These are phyloP conservation scores for Thuidium tamariscinum DNA, from an alignment of 225 moss, liverwort and hornwort species.

Conservation along the genomic window DNA sequence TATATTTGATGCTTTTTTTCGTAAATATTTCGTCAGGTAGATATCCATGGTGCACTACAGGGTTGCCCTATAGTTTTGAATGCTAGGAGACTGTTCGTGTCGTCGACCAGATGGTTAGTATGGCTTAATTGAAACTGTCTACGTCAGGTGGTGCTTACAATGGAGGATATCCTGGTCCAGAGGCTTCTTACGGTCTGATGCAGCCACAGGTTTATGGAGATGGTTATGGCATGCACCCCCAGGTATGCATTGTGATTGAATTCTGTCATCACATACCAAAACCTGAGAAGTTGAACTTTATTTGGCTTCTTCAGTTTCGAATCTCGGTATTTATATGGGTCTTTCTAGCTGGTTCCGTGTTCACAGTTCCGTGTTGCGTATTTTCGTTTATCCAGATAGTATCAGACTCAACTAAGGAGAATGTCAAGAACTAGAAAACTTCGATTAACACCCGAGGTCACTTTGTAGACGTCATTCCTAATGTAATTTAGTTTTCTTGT, in stretches of 20 bases:
- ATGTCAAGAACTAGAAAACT: neutral
- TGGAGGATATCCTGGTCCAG: slow-evolving; percentile 42
- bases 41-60: neutral
- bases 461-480: neutral
- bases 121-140: neutral
- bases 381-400: neutral
- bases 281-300: neutral
- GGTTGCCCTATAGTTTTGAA: neutral
- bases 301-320: neutral
- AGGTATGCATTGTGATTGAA: slow-evolving; percentile 20
- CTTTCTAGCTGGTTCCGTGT: neutral
- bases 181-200: slow-evolving; percentile 37
- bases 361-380: neutral
- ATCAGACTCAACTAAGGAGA: neutral
- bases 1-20: neutral
- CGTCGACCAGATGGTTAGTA: neutral
- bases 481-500: neutral
- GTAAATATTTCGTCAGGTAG: neutral
- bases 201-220: slow-evolving; percentile 46
- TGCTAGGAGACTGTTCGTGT: neutral
- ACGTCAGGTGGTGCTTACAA: slow-evolving; percentile 42
- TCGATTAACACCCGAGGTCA: neutral
- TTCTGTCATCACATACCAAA: neutral
- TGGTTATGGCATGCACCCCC: slow-evolving; percentile 46
- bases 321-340: neutral